Percentiles rank a stretch among this genome's conserved stretches.
Conservation (phyloP, 352 stramenopile genomes). For the Phytophthora syringae region DNA sequence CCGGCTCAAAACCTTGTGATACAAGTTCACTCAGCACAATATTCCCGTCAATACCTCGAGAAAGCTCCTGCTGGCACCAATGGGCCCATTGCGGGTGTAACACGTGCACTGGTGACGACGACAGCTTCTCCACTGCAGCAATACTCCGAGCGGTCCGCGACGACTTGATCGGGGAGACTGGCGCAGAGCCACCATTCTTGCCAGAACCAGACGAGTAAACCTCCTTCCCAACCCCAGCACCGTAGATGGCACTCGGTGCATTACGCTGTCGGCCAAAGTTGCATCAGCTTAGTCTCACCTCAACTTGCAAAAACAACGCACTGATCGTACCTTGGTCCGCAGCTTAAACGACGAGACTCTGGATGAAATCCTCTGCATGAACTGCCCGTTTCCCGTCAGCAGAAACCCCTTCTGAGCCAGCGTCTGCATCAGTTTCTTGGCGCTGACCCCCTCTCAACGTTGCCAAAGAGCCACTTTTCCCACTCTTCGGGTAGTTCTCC, state of each 20-base stretch:
- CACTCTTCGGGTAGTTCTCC: slow-evolving; percentile 62
- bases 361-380: slow-evolving; percentile 76
- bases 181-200: slow-evolving; percentile 9
- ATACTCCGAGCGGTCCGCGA: slow-evolving; percentile 31
- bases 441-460: slow-evolving; percentile 59
- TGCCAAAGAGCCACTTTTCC: slow-evolving; percentile 66
- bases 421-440: slow-evolving; percentile 59
- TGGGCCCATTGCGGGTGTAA: slow-evolving; percentile 70
- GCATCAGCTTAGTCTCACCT: slow-evolving; percentile 1
- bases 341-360: slow-evolving; percentile 57
- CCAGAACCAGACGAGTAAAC: background rate
- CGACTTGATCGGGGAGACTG: slow-evolving; percentile 18
- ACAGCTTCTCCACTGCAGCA: slow-evolving; percentile 28
- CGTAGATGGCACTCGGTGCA: slow-evolving; percentile 52
- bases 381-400: slow-evolving; percentile 44
- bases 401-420: slow-evolving; percentile 70
- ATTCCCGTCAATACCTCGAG: slow-evolving; percentile 61
- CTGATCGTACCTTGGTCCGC: slow-evolving; percentile 42
- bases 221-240: slow-evolving; percentile 17
- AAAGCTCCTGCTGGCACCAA: slow-evolving; percentile 69
- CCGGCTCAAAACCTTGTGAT: slow-evolving; percentile 51
- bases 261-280: slow-evolving; percentile 40
- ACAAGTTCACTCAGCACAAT: slow-evolving; percentile 66
- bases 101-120: slow-evolving; percentile 24
- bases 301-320: background rate